Evolutionary conservation across 306 rosid genomes (phyloP).

Genomic region (Ceratonia siliqua): DNA sequence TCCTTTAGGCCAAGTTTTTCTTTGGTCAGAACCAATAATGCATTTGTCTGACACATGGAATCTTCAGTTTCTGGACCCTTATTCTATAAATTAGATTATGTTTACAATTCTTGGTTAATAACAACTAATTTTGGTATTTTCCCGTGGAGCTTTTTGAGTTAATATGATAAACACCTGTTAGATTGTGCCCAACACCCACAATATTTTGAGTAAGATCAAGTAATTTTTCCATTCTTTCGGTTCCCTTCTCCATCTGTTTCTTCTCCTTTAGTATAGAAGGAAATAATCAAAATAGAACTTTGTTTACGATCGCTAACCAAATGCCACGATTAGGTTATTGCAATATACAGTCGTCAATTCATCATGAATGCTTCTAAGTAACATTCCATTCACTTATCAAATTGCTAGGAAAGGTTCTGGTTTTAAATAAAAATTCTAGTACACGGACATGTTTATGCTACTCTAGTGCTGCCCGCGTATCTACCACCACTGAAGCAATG

Average conservation of each 20-base stretch:
- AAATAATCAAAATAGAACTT: neutral
- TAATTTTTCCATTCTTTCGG: neutral
- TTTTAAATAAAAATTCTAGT: neutral
- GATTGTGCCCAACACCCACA: neutral
- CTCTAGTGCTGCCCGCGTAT: neutral
- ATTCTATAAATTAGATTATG: neutral
- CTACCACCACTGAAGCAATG: constrained; percentile 14
- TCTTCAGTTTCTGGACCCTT: neutral
- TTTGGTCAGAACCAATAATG: neutral
- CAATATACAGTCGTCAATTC: neutral
- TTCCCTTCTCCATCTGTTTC: neutral
- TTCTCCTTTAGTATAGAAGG: neutral
- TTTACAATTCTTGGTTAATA: neutral
- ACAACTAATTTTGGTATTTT: neutral
- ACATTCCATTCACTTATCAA: neutral
- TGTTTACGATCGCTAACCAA: neutral
- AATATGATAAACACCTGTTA: neutral
- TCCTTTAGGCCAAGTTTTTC: neutral
- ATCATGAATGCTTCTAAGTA: neutral
- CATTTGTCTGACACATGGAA: neutral
- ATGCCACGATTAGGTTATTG: neutral
- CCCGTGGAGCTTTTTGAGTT: neutral
- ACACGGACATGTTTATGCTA: neutral
- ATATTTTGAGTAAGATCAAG: neutral
- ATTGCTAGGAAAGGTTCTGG: neutral